phyloP scores from a whole-genome alignment of 805 yeast genomes.

The Candida piceae region DNA sequence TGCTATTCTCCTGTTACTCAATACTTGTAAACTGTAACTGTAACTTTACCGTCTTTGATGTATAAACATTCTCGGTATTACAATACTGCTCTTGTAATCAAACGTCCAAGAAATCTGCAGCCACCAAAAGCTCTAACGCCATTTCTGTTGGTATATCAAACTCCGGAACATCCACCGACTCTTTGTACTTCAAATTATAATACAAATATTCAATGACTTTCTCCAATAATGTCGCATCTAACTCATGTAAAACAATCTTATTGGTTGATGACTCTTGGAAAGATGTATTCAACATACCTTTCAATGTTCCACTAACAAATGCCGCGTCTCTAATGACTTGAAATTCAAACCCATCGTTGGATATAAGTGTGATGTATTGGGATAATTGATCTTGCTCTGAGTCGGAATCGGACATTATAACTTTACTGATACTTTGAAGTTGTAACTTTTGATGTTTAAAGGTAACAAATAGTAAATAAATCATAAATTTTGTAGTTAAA shows the following conservation, averaged over 20 bases:
- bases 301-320: conserved; percentile 58
- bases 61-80: too few relatives aligned
- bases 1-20: too few relatives aligned
- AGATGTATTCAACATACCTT: conserved; percentile 49
- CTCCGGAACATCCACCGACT: conserved; percentile 66
- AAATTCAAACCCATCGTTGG: conserved; percentile 65
- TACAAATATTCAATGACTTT: conserved; percentile 82
- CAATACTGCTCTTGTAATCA: too few relatives aligned
- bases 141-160: conserved; percentile 91
- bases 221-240: conserved; percentile 67
- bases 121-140: conserved; percentile 86
- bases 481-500: too few relatives aligned
- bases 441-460: too few relatives aligned
- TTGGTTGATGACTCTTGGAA: conserved; percentile 58
- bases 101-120: conserved; percentile 84
- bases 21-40: too few relatives aligned
- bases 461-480: too few relatives aligned
- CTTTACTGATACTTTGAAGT: too few relatives aligned
- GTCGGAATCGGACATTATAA: conserved; percentile 23
- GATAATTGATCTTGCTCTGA: conserved; percentile 15
- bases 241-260: conserved; percentile 51
- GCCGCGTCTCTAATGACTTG: conserved; percentile 72
- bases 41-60: too few relatives aligned
- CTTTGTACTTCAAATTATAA: conserved; percentile 65
- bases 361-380: conserved; percentile 57